Evolutionary conservation across 352 stramenopile genomes (phyloP).

Genomic region (Phytopythium vexans): DNA sequence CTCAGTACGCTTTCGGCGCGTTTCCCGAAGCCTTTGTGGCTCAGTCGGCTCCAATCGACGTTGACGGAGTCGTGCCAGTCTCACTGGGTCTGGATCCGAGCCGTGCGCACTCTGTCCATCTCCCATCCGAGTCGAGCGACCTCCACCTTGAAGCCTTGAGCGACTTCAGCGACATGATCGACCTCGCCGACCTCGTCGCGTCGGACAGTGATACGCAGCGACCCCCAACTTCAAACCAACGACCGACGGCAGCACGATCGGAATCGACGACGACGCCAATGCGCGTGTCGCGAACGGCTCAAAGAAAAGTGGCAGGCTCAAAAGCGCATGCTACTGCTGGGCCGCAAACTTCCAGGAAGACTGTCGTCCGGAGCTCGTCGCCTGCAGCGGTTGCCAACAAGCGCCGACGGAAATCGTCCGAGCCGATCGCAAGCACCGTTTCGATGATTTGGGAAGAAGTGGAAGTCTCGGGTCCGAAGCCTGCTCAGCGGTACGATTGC

Average conservation of each 20-base stretch:
- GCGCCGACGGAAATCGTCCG: constrained; percentile 29
- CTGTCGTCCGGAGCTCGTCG: constrained; percentile 1
- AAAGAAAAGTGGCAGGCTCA: constrained; percentile 1
- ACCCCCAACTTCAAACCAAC: not conserved
- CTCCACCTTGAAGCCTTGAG: constrained; percentile 43
- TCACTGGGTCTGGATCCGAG: not conserved
- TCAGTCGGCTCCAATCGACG: not conserved
- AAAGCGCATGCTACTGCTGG: not conserved
- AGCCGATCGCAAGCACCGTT: constrained; percentile 15
- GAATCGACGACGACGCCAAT: not conserved
- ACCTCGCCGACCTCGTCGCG: constrained; percentile 49
- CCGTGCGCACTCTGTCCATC: not conserved
- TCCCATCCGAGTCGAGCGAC: constrained; percentile 28
- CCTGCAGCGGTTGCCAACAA: not conserved
- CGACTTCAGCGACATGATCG: constrained; percentile 55
- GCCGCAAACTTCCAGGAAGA: not conserved
- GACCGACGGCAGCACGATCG: not conserved
- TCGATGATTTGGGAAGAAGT: constrained; percentile 35
- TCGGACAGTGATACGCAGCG: constrained; percentile 26
- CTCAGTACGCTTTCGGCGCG: not conserved
- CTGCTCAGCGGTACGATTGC: constrained; percentile 48
- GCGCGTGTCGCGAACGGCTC: not conserved
- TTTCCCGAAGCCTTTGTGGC: not conserved
- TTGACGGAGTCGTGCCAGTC: not conserved
- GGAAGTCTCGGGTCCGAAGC: constrained; percentile 18